phyloP scores from a whole-genome alignment of 2,329 filamentous ascomycete species.

The Mollisia scopiformis region DNA sequence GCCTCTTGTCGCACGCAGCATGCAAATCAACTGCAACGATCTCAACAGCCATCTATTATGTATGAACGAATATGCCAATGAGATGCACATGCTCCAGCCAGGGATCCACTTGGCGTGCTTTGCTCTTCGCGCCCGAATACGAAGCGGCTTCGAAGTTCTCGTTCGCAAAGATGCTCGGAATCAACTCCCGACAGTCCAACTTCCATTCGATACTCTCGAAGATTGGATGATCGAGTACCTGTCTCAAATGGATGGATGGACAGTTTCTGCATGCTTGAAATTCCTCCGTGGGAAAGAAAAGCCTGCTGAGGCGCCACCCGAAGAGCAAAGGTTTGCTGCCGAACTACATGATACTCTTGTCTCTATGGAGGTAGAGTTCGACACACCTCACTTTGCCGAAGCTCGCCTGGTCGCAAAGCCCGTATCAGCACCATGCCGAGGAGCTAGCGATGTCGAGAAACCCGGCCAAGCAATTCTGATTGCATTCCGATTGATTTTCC shows the following conservation, averaged over 20 bases:
- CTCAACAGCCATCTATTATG: conserved; percentile 62
- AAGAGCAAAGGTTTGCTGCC: conserved; percentile 48
- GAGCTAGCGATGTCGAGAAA: conserved; percentile 23
- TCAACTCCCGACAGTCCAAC: conserved; percentile 61
- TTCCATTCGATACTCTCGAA: conserved; percentile 57
- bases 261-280: conserved; percentile 46
- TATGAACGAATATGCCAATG: conserved; percentile 63
- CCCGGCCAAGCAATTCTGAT: conserved; percentile 44
- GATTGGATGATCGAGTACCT: conserved; percentile 58
- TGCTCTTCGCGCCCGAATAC: conserved; percentile 53
- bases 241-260: conserved; percentile 45
- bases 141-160: conserved; percentile 40
- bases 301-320: conserved; percentile 36
- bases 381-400: conserved; percentile 48
- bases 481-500: conserved; percentile 60
- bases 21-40: conserved; percentile 70
- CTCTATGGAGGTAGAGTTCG: conserved; percentile 43
- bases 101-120: conserved; percentile 63
- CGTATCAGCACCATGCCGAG: conserved; percentile 46
- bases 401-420: conserved; percentile 47
- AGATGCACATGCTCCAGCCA: conserved; percentile 48
- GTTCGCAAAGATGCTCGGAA: conserved; percentile 50
- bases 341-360: conserved; percentile 48
- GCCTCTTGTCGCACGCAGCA: conserved; percentile 67
- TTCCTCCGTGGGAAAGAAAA: conserved; percentile 34